A percentile compares a stretch with the other conserved stretches of the same genome.
Evolutionary conservation across 75 land plant genomes (phyloP).

Genomic region (Sequoiadendron giganteum): DNA sequence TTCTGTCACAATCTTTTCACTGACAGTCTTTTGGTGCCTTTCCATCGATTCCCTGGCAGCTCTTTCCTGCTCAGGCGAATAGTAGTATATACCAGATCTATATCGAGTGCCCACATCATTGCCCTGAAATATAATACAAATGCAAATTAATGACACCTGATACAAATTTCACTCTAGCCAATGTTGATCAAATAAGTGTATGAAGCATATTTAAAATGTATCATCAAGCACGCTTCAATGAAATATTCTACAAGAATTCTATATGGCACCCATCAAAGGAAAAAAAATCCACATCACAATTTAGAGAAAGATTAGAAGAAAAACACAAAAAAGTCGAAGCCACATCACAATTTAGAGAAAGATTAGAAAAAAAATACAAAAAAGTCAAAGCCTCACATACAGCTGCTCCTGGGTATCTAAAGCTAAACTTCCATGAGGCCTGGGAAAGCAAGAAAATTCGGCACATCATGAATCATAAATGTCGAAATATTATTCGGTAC

Average conservation of each 20-base stretch:
- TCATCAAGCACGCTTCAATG: neutral
- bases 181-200: neutral
- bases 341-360: neutral
- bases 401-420: neutral
- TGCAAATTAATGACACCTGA: neutral
- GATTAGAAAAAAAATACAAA: neutral
- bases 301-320: neutral
- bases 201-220: neutral
- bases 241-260: neutral
- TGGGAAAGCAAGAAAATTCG: neutral
- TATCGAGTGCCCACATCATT: slow-evolving; percentile 74
- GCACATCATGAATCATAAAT: neutral
- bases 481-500: neutral
- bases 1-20: slow-evolving; percentile 62
- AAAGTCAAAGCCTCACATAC: neutral
- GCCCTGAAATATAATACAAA: slow-evolving; percentile 35
- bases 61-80: slow-evolving; percentile 60
- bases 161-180: neutral
- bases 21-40: slow-evolving; percentile 43
- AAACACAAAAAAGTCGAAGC: neutral
- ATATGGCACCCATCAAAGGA: neutral
- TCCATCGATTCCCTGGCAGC: slow-evolving; percentile 55
- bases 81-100: slow-evolving; percentile 78
- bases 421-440: neutral
- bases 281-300: neutral